Percentiles rank a stretch among this genome's conserved stretches.
Evolutionary conservation across 2,329 filamentous ascomycete genomes (phyloP).

Genomic region (Pseudogymnoascus sp.): DNA sequence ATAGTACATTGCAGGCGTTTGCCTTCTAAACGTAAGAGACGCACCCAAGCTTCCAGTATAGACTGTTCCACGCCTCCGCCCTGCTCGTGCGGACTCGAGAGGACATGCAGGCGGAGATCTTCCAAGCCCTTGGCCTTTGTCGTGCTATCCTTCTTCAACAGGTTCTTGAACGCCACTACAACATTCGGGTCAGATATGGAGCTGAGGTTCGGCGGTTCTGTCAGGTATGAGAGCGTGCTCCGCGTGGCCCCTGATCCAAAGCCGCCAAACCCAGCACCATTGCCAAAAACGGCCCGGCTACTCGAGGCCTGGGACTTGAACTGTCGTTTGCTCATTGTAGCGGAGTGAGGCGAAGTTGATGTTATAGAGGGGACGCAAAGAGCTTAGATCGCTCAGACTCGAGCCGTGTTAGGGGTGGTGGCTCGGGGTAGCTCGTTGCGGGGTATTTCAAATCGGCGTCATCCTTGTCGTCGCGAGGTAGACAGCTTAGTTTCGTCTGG

Average conservation of each 20-base stretch:
- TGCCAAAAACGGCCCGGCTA: conserved; percentile 22
- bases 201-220: conserved; percentile 75
- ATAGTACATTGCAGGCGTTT: conserved; percentile 22
- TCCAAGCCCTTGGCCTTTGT: conserved; percentile 89
- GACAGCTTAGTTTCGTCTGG: neutral
- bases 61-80: conserved; percentile 65
- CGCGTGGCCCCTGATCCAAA: conserved; percentile 29
- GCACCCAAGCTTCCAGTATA: conserved; percentile 81
- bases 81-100: conserved; percentile 42
- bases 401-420: neutral
- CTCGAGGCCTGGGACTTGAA: conserved; percentile 28
- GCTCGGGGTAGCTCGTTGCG: conserved; percentile 6
- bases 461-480: neutral
- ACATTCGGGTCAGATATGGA: conserved; percentile 70
- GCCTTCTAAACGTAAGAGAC: conserved; percentile 26
- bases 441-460: neutral
- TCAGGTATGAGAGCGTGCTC: conserved; percentile 69
- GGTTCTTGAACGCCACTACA: conserved; percentile 84
- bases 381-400: neutral
- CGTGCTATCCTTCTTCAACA: conserved; percentile 84
- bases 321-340: conserved; percentile 23
- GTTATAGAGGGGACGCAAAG: neutral
- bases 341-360: conserved; percentile 2
- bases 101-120: conserved; percentile 62
- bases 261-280: conserved; percentile 22